These are phyloP conservation scores for Fusarium sp. DNA, from an alignment of 2,329 filamentous ascomycete species.

Conservation along the genomic window DNA sequence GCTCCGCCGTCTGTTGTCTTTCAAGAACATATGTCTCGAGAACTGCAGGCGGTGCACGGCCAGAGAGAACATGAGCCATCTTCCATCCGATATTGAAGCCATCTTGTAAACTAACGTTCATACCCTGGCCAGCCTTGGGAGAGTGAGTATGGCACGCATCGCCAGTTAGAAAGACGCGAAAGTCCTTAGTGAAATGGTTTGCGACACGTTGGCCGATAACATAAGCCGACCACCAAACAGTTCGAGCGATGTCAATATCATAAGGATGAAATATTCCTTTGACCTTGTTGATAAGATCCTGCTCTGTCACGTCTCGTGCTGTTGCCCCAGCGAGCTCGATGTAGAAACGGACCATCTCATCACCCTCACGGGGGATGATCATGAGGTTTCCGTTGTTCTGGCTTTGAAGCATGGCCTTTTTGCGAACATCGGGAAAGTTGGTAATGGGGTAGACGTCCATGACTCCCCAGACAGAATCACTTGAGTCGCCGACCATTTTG, in stretches of 20 bases:
- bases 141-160: slow-evolving; percentile 66
- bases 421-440: slow-evolving; percentile 48
- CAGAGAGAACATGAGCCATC: slow-evolving; percentile 59
- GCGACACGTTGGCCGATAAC: slow-evolving; percentile 72
- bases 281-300: slow-evolving; percentile 57
- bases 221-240: slow-evolving; percentile 53
- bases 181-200: slow-evolving; percentile 57
- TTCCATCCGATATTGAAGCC: slow-evolving; percentile 68
- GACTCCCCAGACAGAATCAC: slow-evolving; percentile 49
- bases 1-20: slow-evolving; percentile 60
- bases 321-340: slow-evolving; percentile 28
- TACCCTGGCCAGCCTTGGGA: slow-evolving; percentile 77
- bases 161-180: slow-evolving; percentile 76
- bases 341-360: slow-evolving; percentile 44
- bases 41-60: slow-evolving; percentile 4
- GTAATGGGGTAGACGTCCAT: slow-evolving; percentile 46
- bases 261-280: slow-evolving; percentile 67
- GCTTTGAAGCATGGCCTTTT: slow-evolving; percentile 48
- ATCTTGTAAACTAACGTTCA: slow-evolving; percentile 80
- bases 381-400: slow-evolving; percentile 41
- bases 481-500: slow-evolving; percentile 47
- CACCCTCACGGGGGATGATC: slow-evolving; percentile 46
- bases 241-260: slow-evolving; percentile 54
- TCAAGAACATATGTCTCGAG: slow-evolving; percentile 65
- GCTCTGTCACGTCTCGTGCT: slow-evolving; percentile 17